A percentile compares a stretch with the other conserved stretches of the same genome.
phyloP scores from a whole-genome alignment of 306 rosid species.

The Cucurbita pepo region DNA sequence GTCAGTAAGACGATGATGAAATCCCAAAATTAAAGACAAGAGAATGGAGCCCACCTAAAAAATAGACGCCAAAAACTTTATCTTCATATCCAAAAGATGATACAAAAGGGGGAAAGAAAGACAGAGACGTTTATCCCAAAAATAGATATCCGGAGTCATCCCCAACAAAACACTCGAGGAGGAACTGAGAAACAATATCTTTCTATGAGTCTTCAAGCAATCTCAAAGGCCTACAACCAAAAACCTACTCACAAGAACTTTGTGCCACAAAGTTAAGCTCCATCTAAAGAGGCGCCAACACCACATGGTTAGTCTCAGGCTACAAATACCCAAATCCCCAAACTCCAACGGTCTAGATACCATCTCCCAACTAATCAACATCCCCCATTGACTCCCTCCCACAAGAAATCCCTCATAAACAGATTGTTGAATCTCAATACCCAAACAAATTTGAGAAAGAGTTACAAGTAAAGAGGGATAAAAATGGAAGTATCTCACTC shows the following conservation, averaged over 20 bases:
- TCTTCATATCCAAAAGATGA: background rate
- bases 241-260: background rate
- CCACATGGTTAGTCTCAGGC: background rate
- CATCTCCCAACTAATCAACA: background rate
- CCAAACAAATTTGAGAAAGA: background rate
- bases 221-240: background rate
- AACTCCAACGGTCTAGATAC: too few relatives aligned
- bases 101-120: background rate
- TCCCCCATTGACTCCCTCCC: background rate
- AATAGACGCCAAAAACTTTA: background rate
- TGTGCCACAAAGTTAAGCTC: background rate
- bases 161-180: background rate
- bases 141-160: background rate
- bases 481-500: background rate
- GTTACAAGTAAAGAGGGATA: background rate
- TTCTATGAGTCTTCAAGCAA: background rate
- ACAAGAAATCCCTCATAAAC: background rate
- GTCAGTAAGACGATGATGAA: background rate
- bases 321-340: background rate
- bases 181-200: background rate
- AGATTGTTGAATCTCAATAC: background rate
- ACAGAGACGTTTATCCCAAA: background rate
- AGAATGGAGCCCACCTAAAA: background rate
- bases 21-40: background rate
- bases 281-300: background rate